These are phyloP conservation scores for Neodidymelliopsis sp. DNA, from an alignment of 2,329 filamentous ascomycete genomes.

Conservation along the genomic window DNA sequence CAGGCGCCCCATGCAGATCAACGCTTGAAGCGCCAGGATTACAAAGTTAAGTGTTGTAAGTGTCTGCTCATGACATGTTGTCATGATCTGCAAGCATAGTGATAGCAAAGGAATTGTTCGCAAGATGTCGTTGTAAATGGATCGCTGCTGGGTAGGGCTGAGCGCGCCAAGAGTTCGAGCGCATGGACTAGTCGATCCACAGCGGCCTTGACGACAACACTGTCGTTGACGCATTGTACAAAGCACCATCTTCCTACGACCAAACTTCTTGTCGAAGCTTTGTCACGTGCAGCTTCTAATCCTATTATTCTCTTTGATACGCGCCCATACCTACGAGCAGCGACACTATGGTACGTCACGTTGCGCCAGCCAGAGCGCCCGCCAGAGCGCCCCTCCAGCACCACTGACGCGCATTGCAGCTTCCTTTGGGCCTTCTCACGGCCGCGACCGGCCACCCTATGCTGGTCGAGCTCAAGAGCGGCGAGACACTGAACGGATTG, in stretches of 20 bases:
- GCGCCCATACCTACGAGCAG: not conserved
- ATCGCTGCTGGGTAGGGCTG: constrained; percentile 4
- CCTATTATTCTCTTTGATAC: not conserved
- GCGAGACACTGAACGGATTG: constrained; percentile 96
- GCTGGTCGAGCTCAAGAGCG: constrained; percentile 96
- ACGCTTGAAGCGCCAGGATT: not conserved
- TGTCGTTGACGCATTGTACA: not conserved
- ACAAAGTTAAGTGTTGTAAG: too few relatives aligned
- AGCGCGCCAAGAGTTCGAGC: constrained; percentile 10
- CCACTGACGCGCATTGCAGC: constrained; percentile 49
- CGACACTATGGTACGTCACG: constrained; percentile 36
- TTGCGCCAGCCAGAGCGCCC: not conserved
- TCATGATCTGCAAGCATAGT: not conserved
- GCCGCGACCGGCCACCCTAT: constrained; percentile 97
- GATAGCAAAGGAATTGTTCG: too few relatives aligned
- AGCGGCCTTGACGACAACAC: constrained; percentile 9
- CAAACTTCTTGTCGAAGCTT: too few relatives aligned
- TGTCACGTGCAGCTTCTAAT: too few relatives aligned
- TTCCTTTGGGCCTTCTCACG: constrained; percentile 81
- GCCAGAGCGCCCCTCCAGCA: constrained; percentile 9
- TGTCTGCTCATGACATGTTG: not conserved
- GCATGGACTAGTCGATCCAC: constrained; percentile 23
- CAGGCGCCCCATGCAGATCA: constrained; percentile 7
- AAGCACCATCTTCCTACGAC: not conserved
- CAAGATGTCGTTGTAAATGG: not conserved